phyloP scores from a whole-genome alignment of 73 alveolate species.

The Paramecium sexaurelia region DNA sequence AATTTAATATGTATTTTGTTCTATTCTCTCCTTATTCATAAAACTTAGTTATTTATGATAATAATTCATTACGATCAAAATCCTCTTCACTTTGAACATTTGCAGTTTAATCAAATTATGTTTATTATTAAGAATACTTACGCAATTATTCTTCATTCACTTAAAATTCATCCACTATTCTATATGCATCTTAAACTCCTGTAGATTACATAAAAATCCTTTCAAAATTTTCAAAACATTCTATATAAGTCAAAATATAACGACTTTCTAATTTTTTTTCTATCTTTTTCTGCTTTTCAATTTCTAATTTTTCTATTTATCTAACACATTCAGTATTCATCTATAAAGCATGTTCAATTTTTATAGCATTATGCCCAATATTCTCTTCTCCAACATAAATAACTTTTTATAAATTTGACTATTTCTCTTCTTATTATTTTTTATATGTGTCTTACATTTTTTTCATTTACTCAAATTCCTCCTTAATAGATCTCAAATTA shows the following conservation, averaged over 20 bases:
- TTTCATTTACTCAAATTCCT: background rate
- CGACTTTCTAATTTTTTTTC: constrained; percentile 42
- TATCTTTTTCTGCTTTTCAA: background rate
- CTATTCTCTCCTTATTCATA: constrained; percentile 39
- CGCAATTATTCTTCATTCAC: constrained; percentile 19
- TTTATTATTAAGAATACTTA: background rate
- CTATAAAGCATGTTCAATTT: constrained; percentile 24
- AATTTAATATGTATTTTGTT: background rate
- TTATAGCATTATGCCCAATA: constrained; percentile 36
- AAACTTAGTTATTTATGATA: constrained; percentile 6
- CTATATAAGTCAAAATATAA: constrained; percentile 32
- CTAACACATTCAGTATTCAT: background rate
- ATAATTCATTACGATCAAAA: constrained; percentile 50
- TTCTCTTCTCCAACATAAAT: constrained; percentile 58
- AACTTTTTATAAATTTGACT: constrained; percentile 41
- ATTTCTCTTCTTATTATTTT: background rate
- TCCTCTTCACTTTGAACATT: background rate
- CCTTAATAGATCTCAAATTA: constrained; percentile 2
- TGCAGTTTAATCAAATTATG: background rate
- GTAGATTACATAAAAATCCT: background rate
- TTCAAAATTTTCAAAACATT: constrained; percentile 53
- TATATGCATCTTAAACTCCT: background rate
- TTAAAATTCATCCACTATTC: constrained; percentile 32
- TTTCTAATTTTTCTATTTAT: constrained; percentile 49
- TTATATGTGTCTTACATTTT: constrained; percentile 7